phyloP scores from a whole-genome alignment of 2,329 filamentous ascomycete genomes.

The Sporothrix curviconia region DNA sequence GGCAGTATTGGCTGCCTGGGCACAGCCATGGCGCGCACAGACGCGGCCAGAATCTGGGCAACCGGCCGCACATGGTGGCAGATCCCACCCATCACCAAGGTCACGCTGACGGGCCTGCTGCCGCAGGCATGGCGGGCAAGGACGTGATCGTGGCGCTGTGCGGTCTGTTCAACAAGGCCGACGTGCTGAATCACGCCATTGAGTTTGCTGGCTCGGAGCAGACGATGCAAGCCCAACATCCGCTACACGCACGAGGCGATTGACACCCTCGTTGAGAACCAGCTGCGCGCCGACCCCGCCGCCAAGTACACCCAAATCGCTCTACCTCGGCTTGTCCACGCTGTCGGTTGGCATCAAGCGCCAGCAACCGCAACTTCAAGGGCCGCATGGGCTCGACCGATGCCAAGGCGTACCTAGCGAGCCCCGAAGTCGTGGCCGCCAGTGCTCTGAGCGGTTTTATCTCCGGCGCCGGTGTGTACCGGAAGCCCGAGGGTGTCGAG shows the following conservation, averaged over 20 bases:
- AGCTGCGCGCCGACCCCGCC: conserved; percentile 63
- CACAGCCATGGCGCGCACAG: conserved; percentile 77
- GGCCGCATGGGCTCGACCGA: conserved; percentile 78
- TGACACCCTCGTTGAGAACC: conserved; percentile 64
- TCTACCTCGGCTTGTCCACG: conserved; percentile 79
- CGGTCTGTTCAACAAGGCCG: conserved; percentile 76
- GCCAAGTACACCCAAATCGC: conserved; percentile 76
- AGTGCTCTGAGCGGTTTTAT: conserved; percentile 71
- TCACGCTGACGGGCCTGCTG: conserved; percentile 68
- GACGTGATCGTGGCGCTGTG: conserved; percentile 89
- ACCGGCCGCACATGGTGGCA: conserved; percentile 84
- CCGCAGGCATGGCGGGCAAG: conserved; percentile 83
- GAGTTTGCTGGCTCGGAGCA: conserved; percentile 79
- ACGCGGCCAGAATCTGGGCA: conserved; percentile 80
- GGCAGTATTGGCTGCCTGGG: conserved; percentile 72
- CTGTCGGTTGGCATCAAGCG: conserved; percentile 77
- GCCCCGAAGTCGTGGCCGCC: conserved; percentile 86
- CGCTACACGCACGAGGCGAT: conserved; percentile 68
- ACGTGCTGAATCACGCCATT: conserved; percentile 85
- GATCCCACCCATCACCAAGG: conserved; percentile 68
- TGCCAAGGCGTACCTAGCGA: conserved; percentile 78
- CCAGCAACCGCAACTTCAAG: conserved; percentile 84
- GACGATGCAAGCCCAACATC: conserved; percentile 52
- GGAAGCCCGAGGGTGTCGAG: conserved; percentile 37
- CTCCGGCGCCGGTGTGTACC: conserved; percentile 70